Base-by-base conservation (phyloP, 164 flowering plant genomes). In the Echeveria elegans region DNA sequence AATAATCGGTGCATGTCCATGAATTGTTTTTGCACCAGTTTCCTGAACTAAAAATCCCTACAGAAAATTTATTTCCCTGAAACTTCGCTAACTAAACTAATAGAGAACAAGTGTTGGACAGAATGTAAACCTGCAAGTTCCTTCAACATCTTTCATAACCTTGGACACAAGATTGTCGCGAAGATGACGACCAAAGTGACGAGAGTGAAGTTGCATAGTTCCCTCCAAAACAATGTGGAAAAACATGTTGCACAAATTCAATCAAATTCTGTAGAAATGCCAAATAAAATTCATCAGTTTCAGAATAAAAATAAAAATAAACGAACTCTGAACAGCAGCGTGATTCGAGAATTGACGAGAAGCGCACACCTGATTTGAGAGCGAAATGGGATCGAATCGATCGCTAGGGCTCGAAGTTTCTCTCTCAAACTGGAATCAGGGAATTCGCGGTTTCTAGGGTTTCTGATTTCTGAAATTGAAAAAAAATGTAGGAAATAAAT, bases 81-180 rank as follows among this genome's bases (percentile, higher is more conserved):
- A n/a, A n/a, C n/a, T n/a, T n/a, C n/a, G n/a, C n/a, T n/a, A n/a
- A n/a, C n/a, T n/a, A n/a, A n/a, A n/a, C n/a, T n/a, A n/a, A n/a
- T n/a, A n/a, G n/a, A n/a, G n/a, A n/a, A n/a, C n/a, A n/a, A n/a
- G n/a, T n/a, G n/a, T n/a, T n/a, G n/a, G n/a, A n/a, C n/a, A n/a
- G n/a, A n/a, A n/a, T 34, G n/a, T 6, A 41, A 63, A 90, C 97
- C 97, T 92, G 92, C 98, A 90, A 71, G 97, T 93, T 70, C 97
- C 98, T 74, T 93, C 97, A 5, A 90, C 98, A 61, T 93, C 98
- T 76, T 90, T 90, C 94, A 93, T 85, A 69, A 93, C 94, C 79
- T 90, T 93, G 21, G 96, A 67, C 14, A 89, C 80, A 3, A 93
- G 83, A 72, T 88, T 89, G 26, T 90, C 96, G 0, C 90, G 86